Percentiles rank a stretch among this genome's conserved stretches.
Conservation (phyloP, 2,329 filamentous ascomycete genomes). For the Venturia asperata region DNA sequence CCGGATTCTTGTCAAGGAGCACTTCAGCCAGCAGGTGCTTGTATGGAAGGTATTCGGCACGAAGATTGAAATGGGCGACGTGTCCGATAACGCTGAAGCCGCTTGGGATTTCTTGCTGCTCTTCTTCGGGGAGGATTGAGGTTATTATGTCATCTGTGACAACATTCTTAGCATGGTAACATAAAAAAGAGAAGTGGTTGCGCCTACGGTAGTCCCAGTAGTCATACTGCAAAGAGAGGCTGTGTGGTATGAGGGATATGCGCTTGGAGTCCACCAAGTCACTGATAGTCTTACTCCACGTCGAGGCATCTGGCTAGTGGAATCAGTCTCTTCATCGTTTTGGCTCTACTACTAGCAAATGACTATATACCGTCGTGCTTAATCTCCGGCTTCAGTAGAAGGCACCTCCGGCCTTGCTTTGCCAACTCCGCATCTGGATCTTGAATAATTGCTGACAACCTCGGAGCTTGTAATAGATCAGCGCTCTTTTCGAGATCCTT, state of each 20-base stretch:
- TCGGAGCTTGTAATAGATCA: slow-evolving; percentile 59
- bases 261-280: slow-evolving; percentile 63
- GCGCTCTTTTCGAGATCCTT: slow-evolving; percentile 57
- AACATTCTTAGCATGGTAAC: slow-evolving; percentile 11
- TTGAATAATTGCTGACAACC: slow-evolving; percentile 54
- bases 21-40: slow-evolving; percentile 80
- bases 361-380: slow-evolving; percentile 31
- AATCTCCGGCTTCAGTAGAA: slow-evolving; percentile 40
- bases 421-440: slow-evolving; percentile 58
- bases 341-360: not conserved
- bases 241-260: slow-evolving; percentile 65
- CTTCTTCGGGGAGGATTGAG: slow-evolving; percentile 71
- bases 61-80: slow-evolving; percentile 84
- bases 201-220: slow-evolving; percentile 72
- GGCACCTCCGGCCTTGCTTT: slow-evolving; percentile 37
- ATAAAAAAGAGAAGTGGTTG: slow-evolving; percentile 12
- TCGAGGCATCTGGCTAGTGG: slow-evolving; percentile 53
- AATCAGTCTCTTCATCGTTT: slow-evolving; percentile 25
- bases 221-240: slow-evolving; percentile 70
- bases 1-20: slow-evolving; percentile 80
- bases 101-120: slow-evolving; percentile 71
- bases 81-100: slow-evolving; percentile 88
- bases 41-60: slow-evolving; percentile 74
- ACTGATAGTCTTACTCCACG: slow-evolving; percentile 65
- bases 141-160: slow-evolving; percentile 70